Percentiles rank a stretch among this genome's conserved stretches.
phyloP scores from a whole-genome alignment of 148 eudicot species.

The Euryodendron excelsum region DNA sequence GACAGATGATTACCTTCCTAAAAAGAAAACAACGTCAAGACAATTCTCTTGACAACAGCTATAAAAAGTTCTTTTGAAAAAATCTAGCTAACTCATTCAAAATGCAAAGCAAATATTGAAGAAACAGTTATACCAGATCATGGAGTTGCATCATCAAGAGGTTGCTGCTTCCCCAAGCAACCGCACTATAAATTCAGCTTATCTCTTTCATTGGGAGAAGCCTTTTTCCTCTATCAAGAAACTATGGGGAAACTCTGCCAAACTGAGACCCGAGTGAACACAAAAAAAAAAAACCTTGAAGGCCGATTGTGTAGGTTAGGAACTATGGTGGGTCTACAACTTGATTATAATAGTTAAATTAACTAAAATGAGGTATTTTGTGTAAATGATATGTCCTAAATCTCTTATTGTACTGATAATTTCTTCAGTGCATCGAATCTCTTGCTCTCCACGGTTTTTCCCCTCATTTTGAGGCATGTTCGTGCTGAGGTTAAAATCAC shows the following conservation, averaged over 20 bases:
- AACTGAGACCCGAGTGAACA: not conserved
- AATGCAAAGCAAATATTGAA: not conserved
- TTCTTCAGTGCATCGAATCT: not conserved
- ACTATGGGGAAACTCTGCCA: not conserved
- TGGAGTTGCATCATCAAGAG: not conserved
- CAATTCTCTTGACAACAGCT: not conserved
- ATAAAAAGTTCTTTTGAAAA: no score
- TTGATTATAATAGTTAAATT: not conserved
- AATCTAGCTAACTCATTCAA: not conserved
- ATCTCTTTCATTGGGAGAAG: not conserved
- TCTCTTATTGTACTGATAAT: not conserved
- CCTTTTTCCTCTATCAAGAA: not conserved
- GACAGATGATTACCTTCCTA: not conserved
- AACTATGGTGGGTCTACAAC: not conserved
- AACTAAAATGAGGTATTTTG: not conserved
- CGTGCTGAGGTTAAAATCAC: not conserved
- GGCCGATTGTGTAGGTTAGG: not conserved
- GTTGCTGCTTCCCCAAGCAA: not conserved
- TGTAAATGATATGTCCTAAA: not conserved
- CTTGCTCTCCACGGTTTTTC: not conserved
- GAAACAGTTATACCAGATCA: not conserved
- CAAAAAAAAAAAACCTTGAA: not conserved
- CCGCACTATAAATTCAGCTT: not conserved
- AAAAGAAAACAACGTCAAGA: not conserved
- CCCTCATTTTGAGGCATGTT: not conserved